Conservation (phyloP, 2,329 filamentous ascomycete species). For the Ophiostoma quercus region DNA sequence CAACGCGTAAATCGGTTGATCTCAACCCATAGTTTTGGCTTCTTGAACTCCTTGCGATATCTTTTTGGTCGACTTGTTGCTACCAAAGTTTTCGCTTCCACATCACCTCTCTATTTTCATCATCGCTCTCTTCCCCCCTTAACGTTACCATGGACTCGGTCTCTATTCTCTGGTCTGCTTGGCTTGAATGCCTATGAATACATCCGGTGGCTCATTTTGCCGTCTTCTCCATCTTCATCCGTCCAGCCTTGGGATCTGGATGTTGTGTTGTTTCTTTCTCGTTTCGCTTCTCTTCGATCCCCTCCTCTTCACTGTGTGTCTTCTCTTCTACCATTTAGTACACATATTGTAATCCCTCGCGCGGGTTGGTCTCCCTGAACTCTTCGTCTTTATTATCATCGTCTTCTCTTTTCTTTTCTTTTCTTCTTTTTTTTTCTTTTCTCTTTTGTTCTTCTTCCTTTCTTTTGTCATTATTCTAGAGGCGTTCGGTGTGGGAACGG, state of each 20-base stretch:
- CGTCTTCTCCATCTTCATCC: not conserved
- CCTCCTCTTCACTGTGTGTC: constrained; percentile 1
- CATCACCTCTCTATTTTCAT: not conserved
- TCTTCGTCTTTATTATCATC: not conserved
- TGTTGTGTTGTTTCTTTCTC: not conserved
- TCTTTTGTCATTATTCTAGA: constrained; percentile 18
- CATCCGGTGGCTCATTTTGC: not conserved
- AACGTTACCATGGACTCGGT: constrained; percentile 13
- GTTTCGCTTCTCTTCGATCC: not conserved
- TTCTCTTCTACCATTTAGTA: not conserved
- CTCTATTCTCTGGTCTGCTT: not conserved
- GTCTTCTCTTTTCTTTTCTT: not conserved
- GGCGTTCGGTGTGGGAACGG: constrained; percentile 24
- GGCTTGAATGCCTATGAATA: not conserved
- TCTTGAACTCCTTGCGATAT: not conserved
- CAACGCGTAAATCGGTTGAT: constrained; percentile 47
- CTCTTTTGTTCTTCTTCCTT: not conserved
- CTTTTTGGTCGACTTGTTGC: not conserved
- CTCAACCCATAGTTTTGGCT: not conserved
- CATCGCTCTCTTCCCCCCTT: not conserved
- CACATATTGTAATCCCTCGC: constrained; percentile 12
- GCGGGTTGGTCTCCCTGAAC: not conserved
- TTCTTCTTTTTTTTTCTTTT: not conserved
- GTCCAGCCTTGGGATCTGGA: not conserved
- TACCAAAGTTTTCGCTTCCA: not conserved